These are phyloP conservation scores for Lyophyllum atratum DNA, from an alignment of 768 basidiomycete genomes.

Conservation along the genomic window DNA sequence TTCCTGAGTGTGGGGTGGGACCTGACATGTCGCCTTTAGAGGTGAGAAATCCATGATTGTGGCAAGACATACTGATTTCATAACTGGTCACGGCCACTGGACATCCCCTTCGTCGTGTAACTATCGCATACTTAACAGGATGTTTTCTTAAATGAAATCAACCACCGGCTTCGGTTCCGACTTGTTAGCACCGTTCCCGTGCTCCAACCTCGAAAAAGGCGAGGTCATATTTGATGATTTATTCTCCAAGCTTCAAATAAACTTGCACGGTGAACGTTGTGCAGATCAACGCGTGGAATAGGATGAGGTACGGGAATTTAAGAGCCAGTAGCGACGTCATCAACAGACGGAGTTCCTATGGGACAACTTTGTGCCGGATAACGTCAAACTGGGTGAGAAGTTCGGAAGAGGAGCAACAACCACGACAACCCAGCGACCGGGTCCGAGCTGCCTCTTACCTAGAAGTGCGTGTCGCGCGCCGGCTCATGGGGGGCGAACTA, in stretches of 20 bases:
- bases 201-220: background rate
- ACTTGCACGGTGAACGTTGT: background rate
- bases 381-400: background rate
- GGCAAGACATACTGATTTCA: background rate
- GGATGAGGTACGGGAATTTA: background rate
- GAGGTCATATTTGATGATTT: background rate
- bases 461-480: background rate
- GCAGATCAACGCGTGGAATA: background rate
- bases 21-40: background rate
- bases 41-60: background rate
- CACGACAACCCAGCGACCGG: background rate
- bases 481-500: background rate
- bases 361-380: background rate
- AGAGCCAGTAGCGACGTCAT: background rate
- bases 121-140: background rate
- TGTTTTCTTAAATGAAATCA: background rate
- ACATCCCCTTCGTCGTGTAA: background rate
- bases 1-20: background rate
- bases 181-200: background rate
- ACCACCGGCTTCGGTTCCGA: background rate
- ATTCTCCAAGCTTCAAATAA: background rate
- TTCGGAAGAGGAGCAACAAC: background rate
- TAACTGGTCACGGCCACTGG: background rate
- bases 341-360: constrained; percentile 3
- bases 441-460: background rate